phyloP scores from a whole-genome alignment of 169 alveolate species.

The Hammondia hammondi region DNA sequence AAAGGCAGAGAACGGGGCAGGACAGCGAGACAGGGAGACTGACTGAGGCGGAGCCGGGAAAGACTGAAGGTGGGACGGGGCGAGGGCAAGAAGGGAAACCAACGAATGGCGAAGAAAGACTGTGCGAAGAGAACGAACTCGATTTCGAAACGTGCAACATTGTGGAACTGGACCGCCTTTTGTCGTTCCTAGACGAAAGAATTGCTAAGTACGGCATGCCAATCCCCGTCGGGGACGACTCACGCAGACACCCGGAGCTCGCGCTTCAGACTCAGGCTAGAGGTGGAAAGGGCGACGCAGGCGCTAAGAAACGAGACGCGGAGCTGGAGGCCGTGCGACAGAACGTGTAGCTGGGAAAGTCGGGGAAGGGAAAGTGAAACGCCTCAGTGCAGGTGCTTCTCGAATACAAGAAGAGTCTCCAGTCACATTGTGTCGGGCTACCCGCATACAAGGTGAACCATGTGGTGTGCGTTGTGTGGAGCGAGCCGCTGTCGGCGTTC shows the following conservation, averaged over 20 bases:
- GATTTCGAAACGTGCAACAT: background rate
- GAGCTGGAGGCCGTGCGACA: too few species aligned
- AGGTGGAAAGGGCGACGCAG: background rate
- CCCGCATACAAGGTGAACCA: too few species aligned
- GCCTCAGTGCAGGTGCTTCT: too few species aligned
- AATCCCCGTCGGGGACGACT: background rate
- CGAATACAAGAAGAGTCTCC: too few species aligned
- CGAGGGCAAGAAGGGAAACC: background rate
- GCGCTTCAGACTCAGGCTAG: background rate
- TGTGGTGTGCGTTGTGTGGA: too few species aligned
- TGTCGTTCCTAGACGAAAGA: background rate
- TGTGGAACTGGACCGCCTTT: background rate
- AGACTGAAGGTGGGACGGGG: background rate
- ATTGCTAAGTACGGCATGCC: constrained; percentile 18
- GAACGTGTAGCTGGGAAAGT: too few species aligned
- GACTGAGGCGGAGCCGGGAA: background rate
- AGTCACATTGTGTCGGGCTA: too few species aligned
- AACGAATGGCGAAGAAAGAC: background rate
- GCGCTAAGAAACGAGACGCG: background rate
- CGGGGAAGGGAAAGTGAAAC: too few species aligned
- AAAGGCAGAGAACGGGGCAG: background rate
- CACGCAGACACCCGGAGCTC: background rate
- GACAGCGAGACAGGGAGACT: background rate
- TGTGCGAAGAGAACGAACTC: background rate
- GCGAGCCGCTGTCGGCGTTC: too few species aligned